These are phyloP conservation scores for Irpex sp. DNA, from an alignment of 1,284 basidiomycete genomes.

Conservation along the genomic window DNA sequence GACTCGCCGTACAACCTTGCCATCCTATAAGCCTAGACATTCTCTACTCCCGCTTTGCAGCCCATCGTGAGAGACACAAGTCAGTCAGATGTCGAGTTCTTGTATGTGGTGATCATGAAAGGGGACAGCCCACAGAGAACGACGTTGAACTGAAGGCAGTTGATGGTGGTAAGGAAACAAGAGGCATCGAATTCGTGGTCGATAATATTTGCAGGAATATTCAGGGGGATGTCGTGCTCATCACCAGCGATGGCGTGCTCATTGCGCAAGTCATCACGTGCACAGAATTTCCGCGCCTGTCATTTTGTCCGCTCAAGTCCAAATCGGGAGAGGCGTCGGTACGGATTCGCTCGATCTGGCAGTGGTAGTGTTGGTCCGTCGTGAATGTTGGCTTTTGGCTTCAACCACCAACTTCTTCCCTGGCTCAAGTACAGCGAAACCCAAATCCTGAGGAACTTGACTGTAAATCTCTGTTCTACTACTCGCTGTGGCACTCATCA, in stretches of 20 bases:
- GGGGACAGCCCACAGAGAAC: neutral
- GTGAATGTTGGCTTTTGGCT: neutral
- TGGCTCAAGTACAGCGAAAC: no score
- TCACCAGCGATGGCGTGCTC: conserved; percentile 23
- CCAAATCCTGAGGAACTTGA: no score
- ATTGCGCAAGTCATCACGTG: conserved; percentile 21
- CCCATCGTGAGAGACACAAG: neutral
- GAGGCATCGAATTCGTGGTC: neutral
- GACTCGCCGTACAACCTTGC: neutral
- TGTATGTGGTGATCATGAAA: neutral
- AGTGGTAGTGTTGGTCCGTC: neutral
- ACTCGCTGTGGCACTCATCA: neutral
- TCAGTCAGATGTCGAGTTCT: neutral
- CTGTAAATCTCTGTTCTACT: neutral
- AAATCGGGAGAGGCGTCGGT: neutral
- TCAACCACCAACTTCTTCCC: neutral
- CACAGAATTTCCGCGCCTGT: conserved; percentile 3
- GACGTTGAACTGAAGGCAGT: neutral
- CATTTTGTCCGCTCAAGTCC: neutral
- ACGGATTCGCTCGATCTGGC: neutral
- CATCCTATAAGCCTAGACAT: neutral
- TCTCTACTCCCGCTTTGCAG: neutral
- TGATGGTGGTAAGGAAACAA: conserved; percentile 8
- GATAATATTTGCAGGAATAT: neutral
- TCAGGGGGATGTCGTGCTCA: conserved; percentile 1